Base-by-base conservation (phyloP, 768 basidiomycete genomes). In the Tylopilus felleus region DNA sequence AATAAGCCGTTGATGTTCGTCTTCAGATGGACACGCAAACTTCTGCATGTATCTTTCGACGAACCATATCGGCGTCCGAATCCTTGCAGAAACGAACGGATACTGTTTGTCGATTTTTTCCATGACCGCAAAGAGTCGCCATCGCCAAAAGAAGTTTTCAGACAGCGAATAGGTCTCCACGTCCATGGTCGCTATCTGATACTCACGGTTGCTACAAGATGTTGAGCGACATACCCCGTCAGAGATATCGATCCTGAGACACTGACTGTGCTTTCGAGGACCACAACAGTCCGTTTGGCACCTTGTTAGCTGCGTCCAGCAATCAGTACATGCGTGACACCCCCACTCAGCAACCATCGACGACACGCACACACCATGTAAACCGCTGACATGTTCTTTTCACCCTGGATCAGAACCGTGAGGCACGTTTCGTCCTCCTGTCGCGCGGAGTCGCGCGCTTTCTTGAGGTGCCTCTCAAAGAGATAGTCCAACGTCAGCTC, bases 41-140 rank as follows among this genome's bases (percentile, higher is more conserved):
- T 54, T 60, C 4, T 41, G 43, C 2, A 78, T 39, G 54, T 83
- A 86, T 16, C 64, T 65, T 1, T 72, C 57, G 27, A 80, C 71
- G 44, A 82, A 74, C 76, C 77, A 83, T n/a, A 74, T 67, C 14
- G 83, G 75, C 0, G 77, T 78, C 19, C 80, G 76, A 5, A 71
- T 57, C 42, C 71, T 64, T 5, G 70, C 2, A 0, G 74, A 66
- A 1, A 75, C 73, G 19, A 65, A 17, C 5, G 54, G 57, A 49
- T 80, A 74, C 1, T 55, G 70, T 16, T 64, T 52, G 47, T 72
- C 59, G n/a, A 85, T 75, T 25, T 78, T 67, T 0, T 74, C 60
- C 55, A 88, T 76, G 36, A 80, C 60, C 1, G 70, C 72, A 22
- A 80, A 60, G 1, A 82, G 71, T 19, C 77, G 78, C 60, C 77